Evolutionary conservation across 1,284 basidiomycete genomes (phyloP), one percentile per base, ranked within the genome.

Genomic region (Ceratobasidium sp.): DNA sequence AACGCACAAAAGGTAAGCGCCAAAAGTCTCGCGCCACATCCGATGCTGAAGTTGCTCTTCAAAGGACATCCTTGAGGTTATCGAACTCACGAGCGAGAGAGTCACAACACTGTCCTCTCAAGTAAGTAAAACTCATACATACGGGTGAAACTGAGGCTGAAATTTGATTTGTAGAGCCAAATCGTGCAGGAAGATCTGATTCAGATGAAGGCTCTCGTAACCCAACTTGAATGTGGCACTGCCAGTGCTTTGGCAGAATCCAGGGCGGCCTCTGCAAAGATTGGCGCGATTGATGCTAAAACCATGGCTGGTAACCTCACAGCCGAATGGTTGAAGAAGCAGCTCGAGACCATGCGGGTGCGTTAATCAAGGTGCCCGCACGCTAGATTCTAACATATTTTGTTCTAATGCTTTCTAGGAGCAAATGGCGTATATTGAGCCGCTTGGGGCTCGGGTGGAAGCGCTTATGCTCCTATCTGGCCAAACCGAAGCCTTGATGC

Each of bases 1-100:
- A 25, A 50, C 13, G 47, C 47, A 50, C 22, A 50, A 50, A 50
- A 50, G 47, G 47, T 50, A 50, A 12, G 47, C n/a, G n/a, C n/a
- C n/a, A n/a, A n/a, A n/a, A 25, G 6, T 50, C 6, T 50, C 17
- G 6, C 5, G 47, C 7, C 7, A n/a, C 22, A 3, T 29, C 29
- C 47, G 6, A 6, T 47, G 20, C 29, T 50, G 22, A 27, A 15
- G 22, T 27, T 27, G 7, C 13, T 12, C 25, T 22, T 25, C 47
- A 25, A 50, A 50, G 47, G 47, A 50, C 22, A 25, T 25, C 3
- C 10, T 22, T 25, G 47, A 50, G 6, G 22, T 7, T 29, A 27
- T 22, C 29, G 10, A 25, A 7, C 22, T 22, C 4, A 13, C 29
- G 22, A 27, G 22, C 29, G 47, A 29, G 22, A 5, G 29, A 50